Conservation (phyloP, 2,329 filamentous ascomycete species). For the Penicillium olsonii region DNA sequence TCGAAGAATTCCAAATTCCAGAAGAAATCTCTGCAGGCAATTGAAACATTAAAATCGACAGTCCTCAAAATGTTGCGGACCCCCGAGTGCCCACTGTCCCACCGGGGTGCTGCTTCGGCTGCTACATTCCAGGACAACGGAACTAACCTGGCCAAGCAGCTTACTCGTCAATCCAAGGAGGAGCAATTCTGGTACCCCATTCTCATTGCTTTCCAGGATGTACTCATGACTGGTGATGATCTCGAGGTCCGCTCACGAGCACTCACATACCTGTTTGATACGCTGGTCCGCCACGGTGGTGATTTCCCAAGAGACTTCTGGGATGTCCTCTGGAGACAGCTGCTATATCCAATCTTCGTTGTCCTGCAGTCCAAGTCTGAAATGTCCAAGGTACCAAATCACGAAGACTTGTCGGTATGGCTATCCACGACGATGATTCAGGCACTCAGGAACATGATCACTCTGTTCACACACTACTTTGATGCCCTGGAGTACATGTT, state of each 20-base stretch:
- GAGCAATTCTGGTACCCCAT: constrained; percentile 99
- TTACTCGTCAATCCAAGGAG: constrained; percentile 82
- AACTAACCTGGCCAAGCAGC: constrained; percentile 60
- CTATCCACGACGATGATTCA: constrained; percentile 99
- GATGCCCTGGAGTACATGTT: constrained; percentile 96
- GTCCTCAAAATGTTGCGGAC: constrained; percentile 94
- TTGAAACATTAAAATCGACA: constrained; percentile 90
- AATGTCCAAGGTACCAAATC: constrained; percentile 91
- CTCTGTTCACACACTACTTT: constrained; percentile 98
- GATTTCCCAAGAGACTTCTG: constrained; percentile 94
- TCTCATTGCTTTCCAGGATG: constrained; percentile 96
- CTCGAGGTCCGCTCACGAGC: constrained; percentile 87
- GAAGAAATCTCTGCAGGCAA: constrained; percentile 94
- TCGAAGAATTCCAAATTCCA: constrained; percentile 99
- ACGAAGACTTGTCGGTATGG: constrained; percentile 98
- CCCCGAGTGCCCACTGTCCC: constrained; percentile 88
- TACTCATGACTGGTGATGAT: constrained; percentile 98
- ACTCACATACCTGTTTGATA: constrained; percentile 95
- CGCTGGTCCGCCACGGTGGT: constrained; percentile 83
- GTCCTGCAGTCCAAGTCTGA: constrained; percentile 94
- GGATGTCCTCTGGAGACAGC: constrained; percentile 96
- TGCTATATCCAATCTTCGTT: constrained; percentile 98
- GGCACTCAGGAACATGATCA: constrained; percentile 96
- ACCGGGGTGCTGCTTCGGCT: constrained; percentile 52
- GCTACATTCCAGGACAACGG: constrained; percentile 47